Evolutionary conservation across 768 basidiomycete genomes (phyloP), one percentile per base, ranked within the genome.

Genomic region (Kwoniella bestiolae): DNA sequence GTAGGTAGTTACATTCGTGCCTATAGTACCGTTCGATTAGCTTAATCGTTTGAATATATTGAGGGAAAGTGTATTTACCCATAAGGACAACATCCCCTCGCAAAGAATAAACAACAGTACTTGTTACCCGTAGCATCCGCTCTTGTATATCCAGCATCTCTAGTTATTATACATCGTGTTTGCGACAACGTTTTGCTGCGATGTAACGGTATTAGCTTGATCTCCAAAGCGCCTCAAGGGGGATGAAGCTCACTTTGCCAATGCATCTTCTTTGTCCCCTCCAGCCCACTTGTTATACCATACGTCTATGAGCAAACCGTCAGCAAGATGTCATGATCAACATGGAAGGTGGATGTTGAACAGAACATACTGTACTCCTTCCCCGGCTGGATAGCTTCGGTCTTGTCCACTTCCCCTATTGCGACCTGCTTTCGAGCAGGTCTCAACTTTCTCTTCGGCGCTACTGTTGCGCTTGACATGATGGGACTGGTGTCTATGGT

Each of bases 271-370:
- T 31, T 92, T 87, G 80, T 99, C 96, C 61, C 95, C 96, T 59
- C 96, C 96, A n/a, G 96, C 96, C 95, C 95, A 98, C 83, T 96
- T 95, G 82, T 97, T 94, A 80, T 95, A 98, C 95, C 96, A 99
- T 56, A 95, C 91, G 82, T 99, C 81, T 80, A 45, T 14, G 21
- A 91, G 65, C n/a, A 8, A 46, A 45, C 32, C 60, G 11, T 56
- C 69, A 70, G 69, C 34, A 58, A 71, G 55, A 31, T 9, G 28
- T 29, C 18, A 23, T 28, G 4, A 25, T 11, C 26, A 47, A 16
- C 25, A 21, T 23, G 21, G 23, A 9, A 26, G 1, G 51, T n/a
- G 25, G 25, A 18, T 23, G 38, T 16, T 7, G 29, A 63, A 47
- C 64, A 25, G 14, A 34, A 87, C 90, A 74, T 72, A 94, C 94